Conservation (phyloP, 139 green algal genomes). For the Desmodesmus armatus region DNA sequence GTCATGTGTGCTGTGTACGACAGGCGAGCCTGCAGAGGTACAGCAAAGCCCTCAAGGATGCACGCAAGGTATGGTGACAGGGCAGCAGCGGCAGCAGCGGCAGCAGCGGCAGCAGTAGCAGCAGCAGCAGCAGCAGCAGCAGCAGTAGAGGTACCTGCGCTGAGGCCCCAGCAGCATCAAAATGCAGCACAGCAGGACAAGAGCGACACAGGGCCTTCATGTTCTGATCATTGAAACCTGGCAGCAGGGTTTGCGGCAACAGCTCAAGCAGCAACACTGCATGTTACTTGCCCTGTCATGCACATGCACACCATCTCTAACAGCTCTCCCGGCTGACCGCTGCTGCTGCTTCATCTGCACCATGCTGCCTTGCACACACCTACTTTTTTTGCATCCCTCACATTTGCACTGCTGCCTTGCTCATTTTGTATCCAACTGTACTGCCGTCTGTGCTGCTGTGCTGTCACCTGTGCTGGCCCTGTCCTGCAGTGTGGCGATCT, state of each 20-base stretch:
- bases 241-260: no score
- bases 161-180: no score
- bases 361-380: no score
- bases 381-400: background rate
- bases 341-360: no score
- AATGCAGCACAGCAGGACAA: no score
- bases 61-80: constrained; percentile 71
- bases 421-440: background rate
- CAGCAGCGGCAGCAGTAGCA: background rate
- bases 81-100: background rate
- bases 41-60: constrained; percentile 87
- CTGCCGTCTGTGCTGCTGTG: background rate
- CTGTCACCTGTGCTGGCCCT: constrained; percentile 1
- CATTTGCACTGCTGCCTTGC: no score
- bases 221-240: no score
- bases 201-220: no score
- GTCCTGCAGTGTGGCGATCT: constrained; percentile 76
- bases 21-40: constrained; percentile 88
- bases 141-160: no score
- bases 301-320: background rate
- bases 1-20: background rate
- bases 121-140: background rate
- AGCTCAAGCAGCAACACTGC: no score
- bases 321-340: background rate
- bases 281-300: no score